Percentiles rank a stretch among this genome's conserved stretches.
phyloP scores from a whole-genome alignment of 2,329 filamentous ascomycete genomes.

The Pseudofabraea citricarpa region DNA sequence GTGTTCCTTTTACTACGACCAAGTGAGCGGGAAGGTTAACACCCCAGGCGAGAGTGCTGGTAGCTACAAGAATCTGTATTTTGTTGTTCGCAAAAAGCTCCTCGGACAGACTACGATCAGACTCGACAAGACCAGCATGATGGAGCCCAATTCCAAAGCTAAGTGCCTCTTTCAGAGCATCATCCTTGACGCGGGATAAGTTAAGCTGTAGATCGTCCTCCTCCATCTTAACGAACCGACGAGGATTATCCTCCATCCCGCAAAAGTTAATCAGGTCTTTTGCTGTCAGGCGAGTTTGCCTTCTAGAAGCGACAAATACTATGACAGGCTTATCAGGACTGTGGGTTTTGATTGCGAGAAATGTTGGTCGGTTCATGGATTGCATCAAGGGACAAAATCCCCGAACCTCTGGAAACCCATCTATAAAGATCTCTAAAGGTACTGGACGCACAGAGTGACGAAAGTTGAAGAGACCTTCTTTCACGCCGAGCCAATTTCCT shows the following conservation, averaged over 20 bases:
- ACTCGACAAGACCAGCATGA: conserved; percentile 94
- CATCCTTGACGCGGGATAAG: conserved; percentile 86
- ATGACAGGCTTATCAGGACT: conserved; percentile 96
- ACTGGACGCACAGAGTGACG: conserved; percentile 94
- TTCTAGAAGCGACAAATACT: conserved; percentile 92
- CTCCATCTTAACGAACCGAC: conserved; percentile 87
- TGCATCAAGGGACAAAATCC: conserved; percentile 98
- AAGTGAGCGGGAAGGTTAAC: conserved; percentile 96
- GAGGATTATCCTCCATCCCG: conserved; percentile 96
- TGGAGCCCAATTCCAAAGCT: conserved; percentile 96
- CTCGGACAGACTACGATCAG: conserved; percentile 84
- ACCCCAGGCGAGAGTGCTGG: conserved; percentile 95
- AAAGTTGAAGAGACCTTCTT: conserved; percentile 95
- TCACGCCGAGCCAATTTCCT: conserved; percentile 95
- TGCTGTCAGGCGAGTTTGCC: conserved; percentile 91
- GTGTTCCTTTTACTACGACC: conserved; percentile 96
- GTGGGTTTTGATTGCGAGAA: conserved; percentile 93
- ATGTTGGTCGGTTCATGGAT: conserved; percentile 97
- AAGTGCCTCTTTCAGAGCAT: conserved; percentile 86
- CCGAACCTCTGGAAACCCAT: conserved; percentile 90
- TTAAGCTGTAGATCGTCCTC: conserved; percentile 91
- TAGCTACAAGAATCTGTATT: conserved; percentile 94
- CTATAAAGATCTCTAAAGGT: conserved; percentile 92
- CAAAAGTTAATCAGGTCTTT: conserved; percentile 97
- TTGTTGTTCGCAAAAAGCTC: conserved; percentile 97